Evolutionary conservation across 257 asterid genomes (phyloP).

Genomic region (Solanum appendiculatum): DNA sequence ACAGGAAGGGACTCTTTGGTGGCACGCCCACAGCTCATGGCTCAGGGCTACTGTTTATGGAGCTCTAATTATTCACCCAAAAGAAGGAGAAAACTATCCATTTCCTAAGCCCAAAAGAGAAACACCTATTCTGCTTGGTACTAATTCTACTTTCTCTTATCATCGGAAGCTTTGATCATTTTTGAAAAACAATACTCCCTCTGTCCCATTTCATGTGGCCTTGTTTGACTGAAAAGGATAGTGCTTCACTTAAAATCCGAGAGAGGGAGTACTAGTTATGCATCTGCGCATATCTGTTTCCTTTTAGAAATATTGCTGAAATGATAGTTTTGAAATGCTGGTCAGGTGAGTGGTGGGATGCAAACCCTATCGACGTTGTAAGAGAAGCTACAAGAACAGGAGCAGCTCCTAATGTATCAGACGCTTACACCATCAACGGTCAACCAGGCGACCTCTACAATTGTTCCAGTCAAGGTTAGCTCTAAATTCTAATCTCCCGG

Average conservation of each 20-base stretch:
- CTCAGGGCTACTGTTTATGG: conserved; percentile 88
- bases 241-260: background rate
- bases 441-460: conserved; percentile 94
- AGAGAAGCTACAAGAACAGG: conserved; percentile 74
- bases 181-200: background rate
- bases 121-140: conserved; percentile 75
- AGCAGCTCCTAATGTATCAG: conserved; percentile 66
- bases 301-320: background rate
- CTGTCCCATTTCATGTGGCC: background rate
- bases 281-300: background rate
- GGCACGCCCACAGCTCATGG: conserved; percentile 98
- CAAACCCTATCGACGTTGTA: conserved; percentile 67
- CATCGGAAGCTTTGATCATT: background rate
- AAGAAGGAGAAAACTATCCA: conserved; percentile 55
- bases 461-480: conserved; percentile 62
- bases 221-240: background rate
- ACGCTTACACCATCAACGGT: conserved; percentile 86
- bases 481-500: conserved; percentile 15
- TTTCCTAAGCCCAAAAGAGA: conserved; percentile 73
- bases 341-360: conserved; percentile 97
- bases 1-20: conserved; percentile 89
- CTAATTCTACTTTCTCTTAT: background rate
- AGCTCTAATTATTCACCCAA: conserved; percentile 59
- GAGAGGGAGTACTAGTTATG: background rate
- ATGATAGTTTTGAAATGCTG: background rate